Percentiles rank a stretch among this genome's conserved stretches.
These are phyloP conservation scores for Zygoascus sp. DNA, from an alignment of 1,139 yeast species.

Conservation along the genomic window DNA sequence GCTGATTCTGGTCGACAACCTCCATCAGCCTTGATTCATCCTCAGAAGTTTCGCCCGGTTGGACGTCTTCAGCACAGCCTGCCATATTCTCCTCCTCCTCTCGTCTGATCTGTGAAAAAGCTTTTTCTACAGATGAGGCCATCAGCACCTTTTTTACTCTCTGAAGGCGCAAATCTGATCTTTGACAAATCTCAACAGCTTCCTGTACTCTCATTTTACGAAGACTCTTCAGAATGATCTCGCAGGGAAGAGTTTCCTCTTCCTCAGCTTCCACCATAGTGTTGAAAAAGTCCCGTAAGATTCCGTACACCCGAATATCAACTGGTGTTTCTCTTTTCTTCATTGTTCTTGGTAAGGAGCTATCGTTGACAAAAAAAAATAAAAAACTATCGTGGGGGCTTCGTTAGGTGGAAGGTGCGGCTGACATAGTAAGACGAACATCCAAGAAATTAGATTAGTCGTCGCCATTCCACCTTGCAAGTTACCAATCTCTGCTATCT, in stretches of 20 bases:
- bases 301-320: slow-evolving; percentile 9
- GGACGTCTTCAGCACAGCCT: slow-evolving; percentile 43
- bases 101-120: slow-evolving; percentile 41
- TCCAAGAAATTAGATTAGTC: too few relatives aligned
- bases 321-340: slow-evolving; percentile 9
- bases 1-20: slow-evolving; percentile 45
- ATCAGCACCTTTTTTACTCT: slow-evolving; percentile 59
- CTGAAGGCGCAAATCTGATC: slow-evolving; percentile 38
- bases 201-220: slow-evolving; percentile 21
- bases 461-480: too few relatives aligned
- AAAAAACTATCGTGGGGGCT: not conserved
- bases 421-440: too few relatives aligned
- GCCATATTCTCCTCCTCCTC: slow-evolving; percentile 34
- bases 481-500: not conserved
- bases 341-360: not conserved
- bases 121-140: slow-evolving; percentile 56
- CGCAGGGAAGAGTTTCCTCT: not conserved
- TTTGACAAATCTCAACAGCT: slow-evolving; percentile 24
- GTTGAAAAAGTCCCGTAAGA: slow-evolving; percentile 5
- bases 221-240: slow-evolving; percentile 16
- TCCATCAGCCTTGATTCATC: slow-evolving; percentile 55
- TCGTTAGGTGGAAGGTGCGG: not conserved
- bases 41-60: slow-evolving; percentile 36
- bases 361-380: too few relatives aligned
- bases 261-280: slow-evolving; percentile 5